Base-by-base conservation (phyloP, 164 flowering plant genomes). In the Stephania cephalantha region DNA sequence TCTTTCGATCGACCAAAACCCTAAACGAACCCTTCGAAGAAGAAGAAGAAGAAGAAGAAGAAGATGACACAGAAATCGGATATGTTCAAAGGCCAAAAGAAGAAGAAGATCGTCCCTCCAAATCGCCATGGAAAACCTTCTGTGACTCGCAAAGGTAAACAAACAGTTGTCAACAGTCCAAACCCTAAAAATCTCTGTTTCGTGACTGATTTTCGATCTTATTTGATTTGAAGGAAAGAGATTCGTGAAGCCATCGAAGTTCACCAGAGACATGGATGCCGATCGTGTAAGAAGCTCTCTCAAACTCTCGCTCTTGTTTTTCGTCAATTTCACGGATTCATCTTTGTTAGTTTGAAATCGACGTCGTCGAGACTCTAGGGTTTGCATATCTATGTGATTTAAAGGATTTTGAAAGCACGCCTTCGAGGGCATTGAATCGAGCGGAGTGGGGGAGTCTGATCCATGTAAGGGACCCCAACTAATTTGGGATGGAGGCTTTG, bases 51-150 rank as follows among this genome's bases (percentile, higher is more conserved):
- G 15, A 53, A 53, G 61, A 53, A 55, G 20, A 30, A n/a, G 44
- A 75, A 77, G 87, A 90, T 92, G 95, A 90, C 95, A 76, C 97
- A 92, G 86, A 89, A 90, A 75, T 78, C 81, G 1, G 81, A 65
- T 73, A 78, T 88, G n/a, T 92, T 90, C 90, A 91, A 92, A 80
- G 97, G 95, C 64, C 85, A 92, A 63, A 79, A 88, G 82, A 92
- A 90, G 86, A 86, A 78, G 91, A 92, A 90, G 78, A 31, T 84
- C 1, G 72, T 85, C 29, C 90, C 91, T 74, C 89, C 87, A 30
- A 89, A 75, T 70, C 89, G 95, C 72, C 97, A 92, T 81, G 97
- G 97, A 7, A 92, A 90, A 77, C 11, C 72, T 46, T 45, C 84
- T 61, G 58, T 46, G 0, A 86, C 75, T 74, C 92, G 94, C 79